Base-by-base conservation (phyloP, 176 grass and related monocot genomes). In the Zea luxurians region DNA sequence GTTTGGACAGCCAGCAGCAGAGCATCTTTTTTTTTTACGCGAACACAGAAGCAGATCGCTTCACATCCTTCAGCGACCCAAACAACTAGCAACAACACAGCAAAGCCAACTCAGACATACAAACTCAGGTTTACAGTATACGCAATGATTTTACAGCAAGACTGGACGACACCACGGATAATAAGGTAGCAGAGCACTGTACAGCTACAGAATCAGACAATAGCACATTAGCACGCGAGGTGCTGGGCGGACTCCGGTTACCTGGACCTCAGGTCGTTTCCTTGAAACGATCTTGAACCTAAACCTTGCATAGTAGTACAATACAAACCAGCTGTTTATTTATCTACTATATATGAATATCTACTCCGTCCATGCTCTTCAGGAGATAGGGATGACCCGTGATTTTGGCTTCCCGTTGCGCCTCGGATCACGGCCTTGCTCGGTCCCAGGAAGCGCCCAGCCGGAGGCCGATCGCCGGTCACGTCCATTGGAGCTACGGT, bases 301-400 rank as follows among this genome's bases (percentile, higher is more conserved):
- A 3, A 73, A 79, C 48, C 66, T 61, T 20, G 9, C 4, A 54
- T 16, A 58, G 8, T 20, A 9, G 55, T 8, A 58, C 10, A 63
- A 41, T 8, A 58, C 10, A 63, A 41, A 47, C 17, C 10, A 43
- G 27, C 57, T 18, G 27, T 74, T 75, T 70, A 83, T 46, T 68
- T 66, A 83, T 46, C 62, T 66, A 54, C 38, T 42, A 6, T n/a
- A 15, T 54, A 54, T n/a, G n/a, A n/a, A n/a, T 75, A 27, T 75
- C 66, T 38, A 68, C 64, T 35, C 12, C 11, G 1, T 59, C 27
- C 17, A 66, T 59, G 3, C 37, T 16, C 12, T 78, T 83, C 64
- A 80, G 27, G 84, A 73, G 54, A 93, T 93, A 10, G 58, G 85
- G 43, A 88, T 59, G 73, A 78, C 18, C 1, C 85, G 71, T 13